These are phyloP conservation scores for Haplographium delicatum DNA, from an alignment of 495 filamentous ascomycete genomes.

Conservation along the genomic window DNA sequence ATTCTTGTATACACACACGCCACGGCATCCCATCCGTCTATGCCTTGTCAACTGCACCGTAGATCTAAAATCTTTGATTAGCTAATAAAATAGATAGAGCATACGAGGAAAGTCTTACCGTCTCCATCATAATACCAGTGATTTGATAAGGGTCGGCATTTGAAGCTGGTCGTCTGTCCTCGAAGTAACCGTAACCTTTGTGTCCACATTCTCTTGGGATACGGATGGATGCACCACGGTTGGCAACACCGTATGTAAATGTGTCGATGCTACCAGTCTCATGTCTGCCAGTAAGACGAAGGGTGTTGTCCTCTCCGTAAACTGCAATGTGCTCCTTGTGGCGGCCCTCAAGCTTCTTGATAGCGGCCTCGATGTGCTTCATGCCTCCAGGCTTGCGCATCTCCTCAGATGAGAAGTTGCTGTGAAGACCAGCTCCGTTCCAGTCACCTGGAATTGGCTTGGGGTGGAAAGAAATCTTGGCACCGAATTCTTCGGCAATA, in stretches of 20 bases:
- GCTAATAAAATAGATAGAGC: background rate
- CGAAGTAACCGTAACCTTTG: constrained; percentile 97
- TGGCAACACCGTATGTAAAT: constrained; percentile 93
- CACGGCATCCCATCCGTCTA: background rate
- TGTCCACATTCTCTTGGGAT: constrained; percentile 86
- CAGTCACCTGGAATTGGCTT: constrained; percentile 99
- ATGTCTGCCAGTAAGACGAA: constrained; percentile 89
- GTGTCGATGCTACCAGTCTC: constrained; percentile 93
- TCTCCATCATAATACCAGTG: constrained; percentile 87
- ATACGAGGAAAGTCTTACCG: constrained; percentile 28
- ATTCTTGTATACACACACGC: constrained; percentile 20
- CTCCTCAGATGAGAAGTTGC: constrained; percentile 48
- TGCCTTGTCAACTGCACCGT: constrained; percentile 16
- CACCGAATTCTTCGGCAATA: constrained; percentile 95
- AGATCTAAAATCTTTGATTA: constrained; percentile 14
- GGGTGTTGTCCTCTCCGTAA: constrained; percentile 89
- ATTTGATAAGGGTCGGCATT: constrained; percentile 98
- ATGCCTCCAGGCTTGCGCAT: constrained; percentile 92
- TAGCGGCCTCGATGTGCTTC: constrained; percentile 81
- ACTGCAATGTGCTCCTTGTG: constrained; percentile 95
- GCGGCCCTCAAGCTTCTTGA: constrained; percentile 83
- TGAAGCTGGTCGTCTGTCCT: constrained; percentile 90
- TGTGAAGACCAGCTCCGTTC: constrained; percentile 99
- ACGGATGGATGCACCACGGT: constrained; percentile 91
- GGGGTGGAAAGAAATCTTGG: constrained; percentile 91